Base-by-base conservation (phyloP, 176 grass and related monocot genomes). In the Zoysia pacifica region DNA sequence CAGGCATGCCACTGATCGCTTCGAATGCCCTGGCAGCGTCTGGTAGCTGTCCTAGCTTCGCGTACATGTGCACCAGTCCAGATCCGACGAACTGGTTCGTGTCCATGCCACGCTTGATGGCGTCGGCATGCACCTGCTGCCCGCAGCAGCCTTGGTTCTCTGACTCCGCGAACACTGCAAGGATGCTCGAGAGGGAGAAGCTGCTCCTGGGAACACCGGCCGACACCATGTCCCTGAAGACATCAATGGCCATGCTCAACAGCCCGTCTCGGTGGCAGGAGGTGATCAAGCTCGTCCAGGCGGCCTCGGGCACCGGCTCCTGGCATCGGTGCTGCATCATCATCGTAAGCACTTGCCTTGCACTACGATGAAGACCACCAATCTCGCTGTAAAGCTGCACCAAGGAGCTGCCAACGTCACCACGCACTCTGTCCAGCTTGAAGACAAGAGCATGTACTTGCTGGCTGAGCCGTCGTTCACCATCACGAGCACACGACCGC, bases 51-150 rank as follows among this genome's bases (percentile, higher is more conserved):
- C 84, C 86, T 44, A 94, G 80, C 15, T 91, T 92, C 1, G 88
- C 75, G 46, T 98, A 98, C 92, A 98, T 86, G 72, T 90, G 85
- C 5, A 98, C 83, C 75, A 98, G 66, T 54, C 95, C 78, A 38
- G 90, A 86, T 4, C 82, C 79, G 0, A 97, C 86, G 28, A 91
- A 97, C 48, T 80, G 85, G 71, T 94, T 70, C 2, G 68, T 87
- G 62, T 73, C 88, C 44, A 82, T 18, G 8, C 92, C 92, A 1
- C 87, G 87, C 55, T 97, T 97, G 61, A 97, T 64, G 81, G 92
- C 58, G 14, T 84, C 70, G 1, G 90, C 86, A 18, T 97, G 95
- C 59, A 93, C 80, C 74, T 97, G 95, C 81, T n/a, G 74, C 7
- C 92, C 95, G 0, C 51, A 67, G n/a, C 53, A 81, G 37, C 87